Percentiles rank a stretch among this genome's conserved stretches.
Conservation (phyloP, 202 grass and related monocot species). For the Panicum hallii region DNA sequence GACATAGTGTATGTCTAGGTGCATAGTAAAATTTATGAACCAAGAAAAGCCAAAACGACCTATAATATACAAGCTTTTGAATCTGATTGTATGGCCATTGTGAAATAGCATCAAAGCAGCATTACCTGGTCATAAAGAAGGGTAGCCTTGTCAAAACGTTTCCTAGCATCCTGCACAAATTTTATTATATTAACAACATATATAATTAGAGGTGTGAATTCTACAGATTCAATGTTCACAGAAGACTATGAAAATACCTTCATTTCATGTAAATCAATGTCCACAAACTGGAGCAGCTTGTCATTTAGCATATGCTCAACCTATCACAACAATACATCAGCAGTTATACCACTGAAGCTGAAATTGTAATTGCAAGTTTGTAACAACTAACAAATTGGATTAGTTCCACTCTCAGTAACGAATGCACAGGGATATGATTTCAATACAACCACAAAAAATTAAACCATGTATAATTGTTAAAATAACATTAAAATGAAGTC, state of each 20-base stretch:
- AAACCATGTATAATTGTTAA: not conserved
- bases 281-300: conserved; percentile 95
- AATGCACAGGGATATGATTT: not conserved
- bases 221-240: conserved; percentile 10
- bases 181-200: conserved; percentile 37
- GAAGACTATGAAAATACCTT: conserved; percentile 57
- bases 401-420: not conserved
- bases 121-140: conserved; percentile 97
- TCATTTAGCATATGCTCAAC: conserved; percentile 98
- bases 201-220: conserved; percentile 31
- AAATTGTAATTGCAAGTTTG: conserved; percentile 28
- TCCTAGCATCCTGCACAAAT: conserved; percentile 84
- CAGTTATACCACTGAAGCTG: conserved; percentile 36
- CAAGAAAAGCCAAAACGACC: too few species aligned
- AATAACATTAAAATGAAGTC: not conserved
- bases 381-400: conserved; percentile 1
- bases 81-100: conserved; percentile 13
- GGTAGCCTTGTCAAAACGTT: conserved; percentile 94
- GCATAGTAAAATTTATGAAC: too few species aligned
- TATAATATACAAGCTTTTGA: conserved; percentile 14
- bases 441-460: conserved; percentile 1
- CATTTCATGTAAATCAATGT: conserved; percentile 90
- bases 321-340: conserved; percentile 57
- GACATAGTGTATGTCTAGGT: too few species aligned
- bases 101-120: conserved; percentile 16